phyloP scores from a whole-genome alignment of 352 stramenopile species.

The Phytophthora tentaculata region DNA sequence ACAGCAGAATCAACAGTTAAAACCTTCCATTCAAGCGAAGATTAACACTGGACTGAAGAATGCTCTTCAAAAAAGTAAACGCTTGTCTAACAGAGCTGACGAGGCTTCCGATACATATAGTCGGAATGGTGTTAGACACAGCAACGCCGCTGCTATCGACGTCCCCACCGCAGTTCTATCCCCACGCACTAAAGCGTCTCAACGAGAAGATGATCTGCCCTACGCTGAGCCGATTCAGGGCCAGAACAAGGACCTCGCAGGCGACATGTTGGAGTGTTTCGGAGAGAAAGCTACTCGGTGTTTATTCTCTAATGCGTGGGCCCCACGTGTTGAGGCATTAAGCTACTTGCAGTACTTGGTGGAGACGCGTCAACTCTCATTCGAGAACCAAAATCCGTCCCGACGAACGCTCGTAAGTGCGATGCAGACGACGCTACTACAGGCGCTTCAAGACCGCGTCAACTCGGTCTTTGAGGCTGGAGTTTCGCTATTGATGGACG shows the following conservation, averaged over 20 bases:
- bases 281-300: slow-evolving; percentile 78
- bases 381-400: slow-evolving; percentile 33
- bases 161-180: slow-evolving; percentile 31
- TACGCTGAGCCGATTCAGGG: slow-evolving; percentile 82
- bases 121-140: slow-evolving; percentile 4
- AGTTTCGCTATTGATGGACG: slow-evolving; percentile 75
- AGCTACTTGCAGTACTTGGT: slow-evolving; percentile 79
- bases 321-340: slow-evolving; percentile 77
- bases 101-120: slow-evolving; percentile 14
- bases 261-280: slow-evolving; percentile 57
- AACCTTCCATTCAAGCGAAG: slow-evolving; percentile 80
- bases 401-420: slow-evolving; percentile 35
- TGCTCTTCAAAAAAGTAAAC: slow-evolving; percentile 71
- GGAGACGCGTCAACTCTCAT: slow-evolving; percentile 54
- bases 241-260: slow-evolving; percentile 57
- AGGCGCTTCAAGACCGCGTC: slow-evolving; percentile 75
- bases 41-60: slow-evolving; percentile 84
- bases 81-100: slow-evolving; percentile 36
- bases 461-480: slow-evolving; percentile 82
- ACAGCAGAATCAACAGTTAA: slow-evolving; percentile 68
- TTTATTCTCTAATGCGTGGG: slow-evolving; percentile 84
- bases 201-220: slow-evolving; percentile 76
- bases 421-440: slow-evolving; percentile 61
- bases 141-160: slow-evolving; percentile 25
- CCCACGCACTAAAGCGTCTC: slow-evolving; percentile 55